These are phyloP conservation scores for Vinca minor DNA, from an alignment of 257 asterid species.

Conservation along the genomic window DNA sequence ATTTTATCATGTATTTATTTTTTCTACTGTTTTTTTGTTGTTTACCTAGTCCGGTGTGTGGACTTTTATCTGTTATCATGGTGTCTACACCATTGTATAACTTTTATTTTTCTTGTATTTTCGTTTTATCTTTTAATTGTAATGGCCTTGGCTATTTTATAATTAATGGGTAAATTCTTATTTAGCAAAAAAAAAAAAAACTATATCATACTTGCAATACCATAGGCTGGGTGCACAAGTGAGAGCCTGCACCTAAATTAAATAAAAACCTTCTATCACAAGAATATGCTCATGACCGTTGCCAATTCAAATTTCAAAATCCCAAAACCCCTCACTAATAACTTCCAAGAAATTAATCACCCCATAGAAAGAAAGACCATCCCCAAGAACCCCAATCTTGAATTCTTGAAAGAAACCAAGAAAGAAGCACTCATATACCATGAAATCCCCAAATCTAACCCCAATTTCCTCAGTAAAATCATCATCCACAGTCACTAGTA, in stretches of 20 bases:
- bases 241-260: not conserved
- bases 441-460: constrained; percentile 37
- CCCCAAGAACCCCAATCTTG: not conserved
- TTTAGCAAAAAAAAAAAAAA: too few species aligned
- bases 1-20: too few species aligned
- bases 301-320: constrained; percentile 17
- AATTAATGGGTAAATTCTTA: too few species aligned
- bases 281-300: constrained; percentile 4
- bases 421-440: constrained; percentile 32
- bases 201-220: too few species aligned
- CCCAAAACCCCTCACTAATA: not conserved
- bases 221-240: not conserved
- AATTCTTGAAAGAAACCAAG: not conserved
- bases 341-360: not conserved
- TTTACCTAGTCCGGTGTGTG: too few species aligned
- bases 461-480: constrained; percentile 60
- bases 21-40: too few species aligned
- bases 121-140: too few species aligned
- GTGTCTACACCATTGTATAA: too few species aligned
- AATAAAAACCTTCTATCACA: not conserved
- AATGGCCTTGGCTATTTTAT: too few species aligned
- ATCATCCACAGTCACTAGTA: constrained; percentile 20
- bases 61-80: too few species aligned
- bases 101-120: too few species aligned
- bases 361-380: constrained; percentile 1